Base-by-base conservation (phyloP, 805 yeast species). In the Saturnispora saitoi region DNA sequence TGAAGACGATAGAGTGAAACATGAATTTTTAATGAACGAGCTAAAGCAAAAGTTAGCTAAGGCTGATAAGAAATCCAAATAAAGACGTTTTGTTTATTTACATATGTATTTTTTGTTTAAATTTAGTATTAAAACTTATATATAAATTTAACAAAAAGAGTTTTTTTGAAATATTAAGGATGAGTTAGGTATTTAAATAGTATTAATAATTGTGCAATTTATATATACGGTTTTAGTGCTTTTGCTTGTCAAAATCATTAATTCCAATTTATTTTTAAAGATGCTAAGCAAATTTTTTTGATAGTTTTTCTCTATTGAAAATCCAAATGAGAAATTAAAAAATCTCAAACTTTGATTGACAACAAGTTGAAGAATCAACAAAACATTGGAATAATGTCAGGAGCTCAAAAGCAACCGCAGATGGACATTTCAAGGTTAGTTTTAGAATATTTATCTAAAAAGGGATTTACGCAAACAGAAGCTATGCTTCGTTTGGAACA, bases 381-480 rank as follows among this genome's bases (percentile, higher is more conserved):
- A 17, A 34, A 34, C 19, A 15, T n/a, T 6, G 15, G 19, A n/a
- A 20, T 29, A 32, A 47, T 42, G 47, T 37, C 50, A 22, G 34
- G 31, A 19, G 42, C 44, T 4, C 49, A 47, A 30, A 43, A 47
- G 36, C 49, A 47, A 28, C 31, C 45, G 5, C 88, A 86, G 43
- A 89, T 91, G 4, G 98, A 93, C 63, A 73, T 93, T 62, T 91
- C 90, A 64, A 72, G 93, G 54, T 87, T 93, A 60, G 98, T 93
- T 31, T 72, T 93, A 58, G 99, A 93, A 58, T 93, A 91, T 58
- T 73, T 93, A 56, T 85, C 82, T 63, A 91, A 93, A 60, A 89
- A 90, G 64, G 99, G 99, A 2, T 93, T 88, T 61, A 90, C 86
- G 56, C 80, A 83, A 56, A 91, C 99, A 0, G 99, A 93, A 64